phyloP scores from a whole-genome alignment of 768 basidiomycete genomes.

The Auriscalpium orientale region DNA sequence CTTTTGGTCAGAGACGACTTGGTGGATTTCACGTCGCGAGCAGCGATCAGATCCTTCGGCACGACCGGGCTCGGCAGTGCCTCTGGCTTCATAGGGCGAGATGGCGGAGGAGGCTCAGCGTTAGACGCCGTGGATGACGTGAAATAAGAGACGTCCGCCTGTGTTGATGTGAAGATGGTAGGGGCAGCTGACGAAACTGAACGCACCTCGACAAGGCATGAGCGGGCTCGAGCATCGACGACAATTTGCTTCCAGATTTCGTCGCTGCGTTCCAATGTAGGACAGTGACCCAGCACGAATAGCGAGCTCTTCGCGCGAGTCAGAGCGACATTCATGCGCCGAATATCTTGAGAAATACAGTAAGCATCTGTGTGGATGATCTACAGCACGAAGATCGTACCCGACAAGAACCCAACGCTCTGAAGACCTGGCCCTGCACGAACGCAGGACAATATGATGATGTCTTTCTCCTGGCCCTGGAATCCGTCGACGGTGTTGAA shows the following conservation, averaged over 20 bases:
- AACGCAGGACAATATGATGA: constrained; percentile 96
- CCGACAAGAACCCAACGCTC: constrained; percentile 83
- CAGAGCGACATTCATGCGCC: constrained; percentile 97
- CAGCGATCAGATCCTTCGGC: constrained; percentile 7
- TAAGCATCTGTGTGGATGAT: background rate
- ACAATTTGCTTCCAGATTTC: constrained; percentile 73
- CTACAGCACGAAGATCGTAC: constrained; percentile 27
- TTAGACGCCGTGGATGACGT: constrained; percentile 20
- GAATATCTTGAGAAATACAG: constrained; percentile 39
- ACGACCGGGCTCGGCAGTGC: background rate
- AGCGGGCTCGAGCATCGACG: constrained; percentile 61
- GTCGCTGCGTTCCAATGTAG: constrained; percentile 85
- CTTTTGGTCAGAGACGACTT: too few relatives aligned
- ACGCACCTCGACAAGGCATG: constrained; percentile 57
- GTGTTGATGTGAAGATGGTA: constrained; percentile 1
- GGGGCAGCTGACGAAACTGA: constrained; percentile 2
- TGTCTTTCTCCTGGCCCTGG: constrained; percentile 97
- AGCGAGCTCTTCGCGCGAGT: constrained; percentile 94
- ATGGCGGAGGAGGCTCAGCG: background rate
- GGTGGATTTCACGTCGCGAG: background rate
- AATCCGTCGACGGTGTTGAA: constrained; percentile 99
- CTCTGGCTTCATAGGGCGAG: background rate
- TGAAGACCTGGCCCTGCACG: constrained; percentile 82
- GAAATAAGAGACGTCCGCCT: constrained; percentile 34
- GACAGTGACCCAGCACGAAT: constrained; percentile 86